Evolutionary conservation across 73 alveolate genomes (phyloP).

Genomic region (Urostyla sp.): DNA sequence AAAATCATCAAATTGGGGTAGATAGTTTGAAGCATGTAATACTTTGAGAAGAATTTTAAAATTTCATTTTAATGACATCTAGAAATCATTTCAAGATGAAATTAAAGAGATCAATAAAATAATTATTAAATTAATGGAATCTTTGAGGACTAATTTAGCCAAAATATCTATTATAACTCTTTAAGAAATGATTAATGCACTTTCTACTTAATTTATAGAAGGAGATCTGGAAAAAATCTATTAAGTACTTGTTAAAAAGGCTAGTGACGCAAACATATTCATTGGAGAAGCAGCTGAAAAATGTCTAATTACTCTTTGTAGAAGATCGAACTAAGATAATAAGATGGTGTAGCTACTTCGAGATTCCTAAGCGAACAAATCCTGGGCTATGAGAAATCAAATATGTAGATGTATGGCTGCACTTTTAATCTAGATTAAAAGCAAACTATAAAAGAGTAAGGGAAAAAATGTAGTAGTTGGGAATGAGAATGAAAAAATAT

Average conservation of each 20-base stretch:
- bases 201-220: slow-evolving; percentile 37
- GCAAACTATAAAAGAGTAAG: neutral
- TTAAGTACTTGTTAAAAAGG: slow-evolving; percentile 31
- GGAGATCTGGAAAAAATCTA: slow-evolving; percentile 43
- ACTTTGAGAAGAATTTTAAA: slow-evolving; percentile 40
- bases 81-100: neutral
- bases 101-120: neutral
- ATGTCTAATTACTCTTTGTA: slow-evolving; percentile 35
- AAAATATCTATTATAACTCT: slow-evolving; percentile 55
- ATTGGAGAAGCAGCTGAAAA: slow-evolving; percentile 66
- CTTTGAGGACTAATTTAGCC: slow-evolving; percentile 45
- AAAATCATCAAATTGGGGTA: slow-evolving; percentile 41
- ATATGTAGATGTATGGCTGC: slow-evolving; percentile 35
- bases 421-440: neutral
- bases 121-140: slow-evolving; percentile 37
- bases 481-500: slow-evolving; percentile 7
- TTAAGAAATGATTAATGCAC: slow-evolving; percentile 51
- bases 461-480: neutral
- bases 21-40: slow-evolving; percentile 46
- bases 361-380: neutral
- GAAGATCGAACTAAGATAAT: slow-evolving; percentile 17
- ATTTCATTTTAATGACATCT: slow-evolving; percentile 36
- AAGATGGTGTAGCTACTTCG: slow-evolving; percentile 1
- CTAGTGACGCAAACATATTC: slow-evolving; percentile 54
- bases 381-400: slow-evolving; percentile 19